Evolutionary conservation across 768 basidiomycete species (phyloP), one percentile per base, ranked within the genome.

Genomic region (Termitomyces eurrhizus): DNA sequence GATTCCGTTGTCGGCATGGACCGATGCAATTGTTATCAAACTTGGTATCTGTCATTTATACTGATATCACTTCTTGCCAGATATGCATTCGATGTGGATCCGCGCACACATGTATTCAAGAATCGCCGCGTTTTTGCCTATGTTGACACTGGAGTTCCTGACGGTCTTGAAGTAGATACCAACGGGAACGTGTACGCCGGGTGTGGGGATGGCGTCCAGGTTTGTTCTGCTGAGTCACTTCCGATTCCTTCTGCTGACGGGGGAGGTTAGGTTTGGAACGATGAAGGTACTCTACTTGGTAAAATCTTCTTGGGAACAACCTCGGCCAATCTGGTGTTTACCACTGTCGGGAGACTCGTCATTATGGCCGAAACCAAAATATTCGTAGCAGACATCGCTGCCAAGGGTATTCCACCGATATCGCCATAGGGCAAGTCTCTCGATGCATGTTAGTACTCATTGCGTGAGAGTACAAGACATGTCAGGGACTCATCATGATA

Each of bases 111-210:
- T 42, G 70, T 76, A 4, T 86, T 90, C 67, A 68, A 52, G 50
- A 85, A 89, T 66, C 80, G 87, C 26, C 80, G 88, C 5, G 78
- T 89, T 14, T 87, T 91, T 63, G 87, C 88, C 0, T 89, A 83
- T 63, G 67, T 74, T 8, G 89, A 90, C 60, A 76, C 86, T 24
- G 89, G 88, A 0, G 72, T 85, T 37, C 83, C 88, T 7, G 88
- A 90, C 61, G 89, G 89, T 13, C 70, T 90, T 11, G 83, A 87
- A 65, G 75, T 87, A 1, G 90, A 92, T 65, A 73, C 73, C 4
- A 69, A 77, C 0, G 88, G 88, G 0, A 90, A 90, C 63, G 81
- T 91, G 0, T 91, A 84, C 67, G 75, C 85, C 0, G 86, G 84
- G 1, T 84, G 82, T 59, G 88, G 83, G n/a, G 90, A 91, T 59